Evolutionary conservation across 2,329 filamentous ascomycete species (phyloP).

Genomic region (Botrytis medusae): DNA sequence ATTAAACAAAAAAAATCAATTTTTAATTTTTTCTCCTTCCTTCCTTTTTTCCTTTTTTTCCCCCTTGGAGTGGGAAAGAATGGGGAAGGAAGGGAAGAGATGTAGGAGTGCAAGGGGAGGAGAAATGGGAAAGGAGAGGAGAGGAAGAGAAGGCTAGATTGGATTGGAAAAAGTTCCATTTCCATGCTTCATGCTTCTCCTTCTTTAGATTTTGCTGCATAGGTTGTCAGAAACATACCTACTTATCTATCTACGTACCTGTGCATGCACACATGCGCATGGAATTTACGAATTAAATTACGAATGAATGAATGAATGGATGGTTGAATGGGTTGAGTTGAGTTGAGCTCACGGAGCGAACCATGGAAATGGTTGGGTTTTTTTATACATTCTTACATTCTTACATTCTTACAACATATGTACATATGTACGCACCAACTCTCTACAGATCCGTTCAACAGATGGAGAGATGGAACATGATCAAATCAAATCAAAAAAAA

Average conservation of each 20-base stretch:
- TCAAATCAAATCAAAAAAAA: too few species aligned
- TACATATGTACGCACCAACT: background rate
- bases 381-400: background rate
- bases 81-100: background rate
- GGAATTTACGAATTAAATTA: background rate
- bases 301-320: conserved; percentile 1
- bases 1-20: conserved; percentile 26
- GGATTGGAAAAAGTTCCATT: background rate
- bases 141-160: too few species aligned
- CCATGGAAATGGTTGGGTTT: background rate
- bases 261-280: background rate
- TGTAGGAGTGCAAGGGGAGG: background rate
- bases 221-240: background rate
- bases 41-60: too few species aligned
- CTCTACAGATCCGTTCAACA: background rate
- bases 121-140: too few species aligned
- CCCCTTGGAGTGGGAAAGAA: background rate
- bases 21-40: too few species aligned
- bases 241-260: too few species aligned
- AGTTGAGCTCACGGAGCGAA: background rate
- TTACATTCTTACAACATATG: background rate
- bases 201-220: too few species aligned
- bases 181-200: background rate
- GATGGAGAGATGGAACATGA: background rate
- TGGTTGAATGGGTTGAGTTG: background rate